Evolutionary conservation across 495 filamentous ascomycete genomes (phyloP).

Genomic region (Daldinia grandis): DNA sequence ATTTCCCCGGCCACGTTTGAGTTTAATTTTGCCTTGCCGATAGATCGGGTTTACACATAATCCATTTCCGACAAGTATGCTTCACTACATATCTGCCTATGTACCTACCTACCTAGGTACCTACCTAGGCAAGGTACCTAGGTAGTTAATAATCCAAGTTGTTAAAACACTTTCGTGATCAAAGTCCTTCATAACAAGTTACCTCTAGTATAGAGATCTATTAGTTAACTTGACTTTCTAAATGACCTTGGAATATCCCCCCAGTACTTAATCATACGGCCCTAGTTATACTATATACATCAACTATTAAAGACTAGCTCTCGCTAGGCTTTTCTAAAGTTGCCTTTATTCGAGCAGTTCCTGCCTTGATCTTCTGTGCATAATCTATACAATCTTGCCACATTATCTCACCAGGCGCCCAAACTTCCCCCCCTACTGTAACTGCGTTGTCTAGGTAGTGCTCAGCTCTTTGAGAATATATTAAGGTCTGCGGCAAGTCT

Average conservation of each 20-base stretch:
- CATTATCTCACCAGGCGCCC: neutral
- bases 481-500: neutral
- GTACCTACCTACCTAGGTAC: no score
- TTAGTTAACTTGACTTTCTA: no score
- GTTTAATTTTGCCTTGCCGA: constrained; percentile 2
- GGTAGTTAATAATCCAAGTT: no score
- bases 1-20: constrained; percentile 24
- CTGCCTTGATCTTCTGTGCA: neutral
- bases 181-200: no score
- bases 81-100: neutral
- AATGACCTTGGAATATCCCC: no score
- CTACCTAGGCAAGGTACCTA: no score
- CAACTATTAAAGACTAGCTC: neutral
- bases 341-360: neutral
- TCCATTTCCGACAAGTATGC: neutral
- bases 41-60: neutral
- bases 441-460: neutral
- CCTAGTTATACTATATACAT: neutral
- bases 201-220: no score
- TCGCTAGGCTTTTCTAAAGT: neutral
- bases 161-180: no score
- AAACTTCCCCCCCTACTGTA: neutral
- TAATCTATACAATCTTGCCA: neutral
- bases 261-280: no score
- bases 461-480: neutral